Conservation (phyloP, 805 yeast genomes). For the Saccharomyces jurei region DNA sequence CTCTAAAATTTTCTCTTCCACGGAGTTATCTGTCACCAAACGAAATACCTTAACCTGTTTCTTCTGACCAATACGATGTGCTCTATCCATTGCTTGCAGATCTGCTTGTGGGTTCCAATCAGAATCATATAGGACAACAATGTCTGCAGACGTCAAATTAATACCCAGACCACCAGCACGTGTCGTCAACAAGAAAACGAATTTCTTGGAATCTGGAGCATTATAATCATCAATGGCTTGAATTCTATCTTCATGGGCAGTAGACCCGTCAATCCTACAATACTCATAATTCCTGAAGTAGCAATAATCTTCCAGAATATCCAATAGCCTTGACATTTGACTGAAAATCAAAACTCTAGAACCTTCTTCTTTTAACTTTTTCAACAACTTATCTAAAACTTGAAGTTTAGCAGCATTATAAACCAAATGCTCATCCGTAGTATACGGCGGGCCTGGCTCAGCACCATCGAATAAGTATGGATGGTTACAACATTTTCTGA, state of each 20-base stretch:
- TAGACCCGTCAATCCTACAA: slow-evolving; percentile 77
- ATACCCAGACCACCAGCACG: slow-evolving; percentile 90
- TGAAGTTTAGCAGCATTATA: slow-evolving; percentile 65
- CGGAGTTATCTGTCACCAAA: slow-evolving; percentile 72
- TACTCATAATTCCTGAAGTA: slow-evolving; percentile 59
- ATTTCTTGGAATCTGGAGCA: slow-evolving; percentile 63
- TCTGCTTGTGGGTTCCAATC: slow-evolving; percentile 91
- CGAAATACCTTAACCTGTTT: slow-evolving; percentile 76
- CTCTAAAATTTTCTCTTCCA: slow-evolving; percentile 74
- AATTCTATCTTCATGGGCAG: slow-evolving; percentile 71
- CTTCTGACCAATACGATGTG: slow-evolving; percentile 81
- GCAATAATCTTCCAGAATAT: slow-evolving; percentile 74
- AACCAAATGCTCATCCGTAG: slow-evolving; percentile 77
- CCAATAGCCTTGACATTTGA: slow-evolving; percentile 77
- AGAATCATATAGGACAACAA: slow-evolving; percentile 67
- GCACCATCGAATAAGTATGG: slow-evolving; percentile 83
- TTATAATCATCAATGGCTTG: slow-evolving; percentile 72
- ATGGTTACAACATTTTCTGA: slow-evolving; percentile 78
- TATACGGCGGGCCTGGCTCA: slow-evolving; percentile 83
- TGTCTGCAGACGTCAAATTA: slow-evolving; percentile 72
- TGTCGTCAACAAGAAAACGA: slow-evolving; percentile 69
- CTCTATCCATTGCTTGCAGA: slow-evolving; percentile 84
- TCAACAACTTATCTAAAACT: slow-evolving; percentile 59
- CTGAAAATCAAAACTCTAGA: slow-evolving; percentile 72
- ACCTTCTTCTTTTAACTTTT: slow-evolving; percentile 56